Conservation (phyloP, 1,139 yeast species). For the Candida frijolesensis region DNA sequence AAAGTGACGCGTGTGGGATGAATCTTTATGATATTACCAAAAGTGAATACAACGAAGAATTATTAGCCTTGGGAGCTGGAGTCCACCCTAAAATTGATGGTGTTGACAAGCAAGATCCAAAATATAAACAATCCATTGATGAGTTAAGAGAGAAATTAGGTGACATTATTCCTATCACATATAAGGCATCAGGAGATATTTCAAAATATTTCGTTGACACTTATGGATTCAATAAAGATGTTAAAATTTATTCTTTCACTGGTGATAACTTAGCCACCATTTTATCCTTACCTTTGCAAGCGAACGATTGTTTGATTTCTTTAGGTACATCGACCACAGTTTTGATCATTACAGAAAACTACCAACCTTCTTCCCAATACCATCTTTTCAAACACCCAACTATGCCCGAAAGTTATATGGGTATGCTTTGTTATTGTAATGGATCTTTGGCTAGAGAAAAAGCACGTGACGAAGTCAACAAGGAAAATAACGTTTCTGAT, state of each 20-base stretch:
- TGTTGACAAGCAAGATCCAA: constrained; percentile 24
- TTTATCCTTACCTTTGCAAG: constrained; percentile 73
- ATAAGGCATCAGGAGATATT: constrained; percentile 44
- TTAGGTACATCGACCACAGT: constrained; percentile 92
- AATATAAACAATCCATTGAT: constrained; percentile 29
- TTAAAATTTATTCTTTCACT: constrained; percentile 71
- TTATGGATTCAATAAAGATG: constrained; percentile 59
- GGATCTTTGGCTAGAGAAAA: constrained; percentile 87
- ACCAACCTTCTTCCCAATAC: constrained; percentile 77
- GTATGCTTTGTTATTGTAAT: constrained; percentile 92
- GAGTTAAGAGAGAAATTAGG: constrained; percentile 55
- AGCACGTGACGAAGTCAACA: constrained; percentile 65
- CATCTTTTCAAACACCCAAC: constrained; percentile 90
- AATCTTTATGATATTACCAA: constrained; percentile 71
- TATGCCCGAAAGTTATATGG: constrained; percentile 77
- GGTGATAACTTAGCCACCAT: constrained; percentile 93
- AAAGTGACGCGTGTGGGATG: constrained; percentile 92
- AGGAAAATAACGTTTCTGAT: constrained; percentile 34
- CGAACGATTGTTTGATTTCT: constrained; percentile 78
- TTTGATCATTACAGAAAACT: constrained; percentile 74
- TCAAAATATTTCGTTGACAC: constrained; percentile 60
- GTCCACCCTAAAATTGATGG: constrained; percentile 41
- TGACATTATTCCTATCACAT: constrained; percentile 49
- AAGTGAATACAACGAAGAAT: constrained; percentile 52
- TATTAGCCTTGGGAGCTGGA: constrained; percentile 56